A percentile compares a stretch with the other conserved stretches of the same genome.
These are phyloP conservation scores for Nakazawaea laoshanensis DNA, from an alignment of 805 yeast species.

Conservation along the genomic window DNA sequence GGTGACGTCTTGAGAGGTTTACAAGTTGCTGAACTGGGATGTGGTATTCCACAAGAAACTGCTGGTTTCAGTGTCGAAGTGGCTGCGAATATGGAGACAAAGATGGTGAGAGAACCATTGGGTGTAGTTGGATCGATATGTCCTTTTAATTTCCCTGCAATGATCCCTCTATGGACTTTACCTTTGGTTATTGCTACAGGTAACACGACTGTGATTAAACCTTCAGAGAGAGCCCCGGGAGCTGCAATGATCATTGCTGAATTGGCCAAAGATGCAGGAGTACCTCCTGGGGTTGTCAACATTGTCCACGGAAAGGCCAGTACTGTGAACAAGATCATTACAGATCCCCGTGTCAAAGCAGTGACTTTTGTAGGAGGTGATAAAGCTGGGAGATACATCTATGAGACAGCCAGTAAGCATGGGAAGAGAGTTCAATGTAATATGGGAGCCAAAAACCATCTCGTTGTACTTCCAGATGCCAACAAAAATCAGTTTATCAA, in stretches of 20 bases:
- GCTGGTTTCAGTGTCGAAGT: constrained; percentile 61
- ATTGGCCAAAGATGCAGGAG: constrained; percentile 64
- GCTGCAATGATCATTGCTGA: constrained; percentile 70
- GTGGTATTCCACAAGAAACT: constrained; percentile 55
- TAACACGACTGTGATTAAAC: constrained; percentile 64
- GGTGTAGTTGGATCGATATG: constrained; percentile 74
- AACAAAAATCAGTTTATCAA: constrained; percentile 54
- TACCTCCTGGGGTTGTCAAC: constrained; percentile 66
- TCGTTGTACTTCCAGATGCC: constrained; percentile 67
- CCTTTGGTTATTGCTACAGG: constrained; percentile 63
- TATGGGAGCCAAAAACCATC: constrained; percentile 74
- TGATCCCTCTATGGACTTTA: constrained; percentile 68
- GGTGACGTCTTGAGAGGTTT: constrained; percentile 72
- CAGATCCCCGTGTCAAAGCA: constrained; percentile 70
- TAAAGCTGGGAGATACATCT: constrained; percentile 69
- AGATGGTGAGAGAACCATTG: constrained; percentile 66
- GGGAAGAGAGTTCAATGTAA: constrained; percentile 76
- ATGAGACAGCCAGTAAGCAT: constrained; percentile 53
- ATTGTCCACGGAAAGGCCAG: constrained; percentile 67
- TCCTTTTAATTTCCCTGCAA: constrained; percentile 80
- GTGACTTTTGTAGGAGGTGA: constrained; percentile 76
- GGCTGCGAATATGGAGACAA: constrained; percentile 67
- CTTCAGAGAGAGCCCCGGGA: constrained; percentile 74
- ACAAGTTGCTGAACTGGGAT: constrained; percentile 73
- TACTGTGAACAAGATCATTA: constrained; percentile 61